A percentile compares a stretch with the other conserved stretches of the same genome.
Evolutionary conservation across 2,329 filamentous ascomycete species (phyloP).

Genomic region (Cercospora zeina): DNA sequence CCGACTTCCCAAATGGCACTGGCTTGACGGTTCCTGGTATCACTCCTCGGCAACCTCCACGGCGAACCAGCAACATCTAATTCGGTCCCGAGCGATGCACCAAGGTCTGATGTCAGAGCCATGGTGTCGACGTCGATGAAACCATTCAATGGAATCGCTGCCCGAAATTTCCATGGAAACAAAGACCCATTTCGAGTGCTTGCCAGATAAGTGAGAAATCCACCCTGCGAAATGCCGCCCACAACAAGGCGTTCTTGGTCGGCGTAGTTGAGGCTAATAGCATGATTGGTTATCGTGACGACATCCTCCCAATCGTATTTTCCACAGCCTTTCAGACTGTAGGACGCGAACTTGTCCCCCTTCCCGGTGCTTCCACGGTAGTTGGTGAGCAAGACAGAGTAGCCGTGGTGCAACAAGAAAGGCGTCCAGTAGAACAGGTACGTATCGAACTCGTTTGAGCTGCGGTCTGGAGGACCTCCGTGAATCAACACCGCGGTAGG

Average conservation of each 20-base stretch:
- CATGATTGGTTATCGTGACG: slow-evolving; percentile 40
- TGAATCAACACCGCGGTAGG: slow-evolving; percentile 44
- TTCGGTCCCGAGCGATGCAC: slow-evolving; percentile 33
- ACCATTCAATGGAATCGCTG: slow-evolving; percentile 43
- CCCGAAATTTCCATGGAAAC: slow-evolving; percentile 43
- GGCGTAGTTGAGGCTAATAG: slow-evolving; percentile 39
- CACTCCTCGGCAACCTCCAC: slow-evolving; percentile 33
- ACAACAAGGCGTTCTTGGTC: slow-evolving; percentile 41
- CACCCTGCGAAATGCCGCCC: slow-evolving; percentile 33
- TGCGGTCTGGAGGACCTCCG: slow-evolving; percentile 41
- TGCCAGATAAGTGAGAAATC: slow-evolving; percentile 43
- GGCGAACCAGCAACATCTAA: slow-evolving; percentile 32
- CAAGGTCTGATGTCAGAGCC: slow-evolving; percentile 39
- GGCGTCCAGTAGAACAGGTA: slow-evolving; percentile 37
- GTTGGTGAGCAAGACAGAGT: slow-evolving; percentile 43
- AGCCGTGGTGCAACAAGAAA: slow-evolving; percentile 42
- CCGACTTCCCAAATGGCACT: slow-evolving; percentile 39
- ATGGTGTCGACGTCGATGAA: slow-evolving; percentile 44
- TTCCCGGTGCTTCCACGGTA: slow-evolving; percentile 44
- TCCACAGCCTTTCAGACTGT: slow-evolving; percentile 38
- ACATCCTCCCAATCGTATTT: slow-evolving; percentile 45
- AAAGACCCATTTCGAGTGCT: slow-evolving; percentile 42
- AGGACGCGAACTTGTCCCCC: slow-evolving; percentile 41
- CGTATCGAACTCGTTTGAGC: slow-evolving; percentile 38
- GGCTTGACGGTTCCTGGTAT: slow-evolving; percentile 28